A percentile compares a stretch with the other conserved stretches of the same genome.
Conservation (phyloP, 1,139 yeast genomes). For the Candida albicans region DNA sequence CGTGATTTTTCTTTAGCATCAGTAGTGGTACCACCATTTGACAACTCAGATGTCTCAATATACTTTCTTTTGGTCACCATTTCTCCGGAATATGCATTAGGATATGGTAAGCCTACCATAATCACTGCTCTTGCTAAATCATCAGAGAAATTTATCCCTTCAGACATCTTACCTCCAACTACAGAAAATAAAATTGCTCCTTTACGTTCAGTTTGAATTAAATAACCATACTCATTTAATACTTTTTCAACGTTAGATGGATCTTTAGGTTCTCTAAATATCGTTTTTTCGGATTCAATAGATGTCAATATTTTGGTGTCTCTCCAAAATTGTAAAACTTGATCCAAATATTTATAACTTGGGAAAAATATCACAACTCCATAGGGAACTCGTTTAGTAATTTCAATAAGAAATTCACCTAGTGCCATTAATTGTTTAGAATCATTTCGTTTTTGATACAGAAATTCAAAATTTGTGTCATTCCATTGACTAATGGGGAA, state of each 20-base stretch:
- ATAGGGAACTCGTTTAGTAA: constrained; percentile 54
- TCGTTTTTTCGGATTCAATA: constrained; percentile 39
- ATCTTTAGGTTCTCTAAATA: constrained; percentile 59
- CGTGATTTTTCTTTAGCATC: constrained; percentile 49
- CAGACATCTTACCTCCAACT: constrained; percentile 92
- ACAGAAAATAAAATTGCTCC: constrained; percentile 82
- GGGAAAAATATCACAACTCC: constrained; percentile 87
- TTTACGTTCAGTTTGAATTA: constrained; percentile 18
- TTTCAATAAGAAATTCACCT: constrained; percentile 48
- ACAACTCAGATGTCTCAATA: constrained; percentile 49
- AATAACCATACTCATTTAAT: constrained; percentile 50
- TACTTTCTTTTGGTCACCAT: constrained; percentile 69
- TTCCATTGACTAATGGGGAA: constrained; percentile 42
- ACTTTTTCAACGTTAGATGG: constrained; percentile 43
- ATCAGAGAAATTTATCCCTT: constrained; percentile 90
- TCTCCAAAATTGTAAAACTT: constrained; percentile 53
- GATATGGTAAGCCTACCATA: constrained; percentile 89
- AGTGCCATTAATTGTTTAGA: constrained; percentile 47
- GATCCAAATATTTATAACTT: constrained; percentile 70
- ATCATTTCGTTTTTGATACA: constrained; percentile 62
- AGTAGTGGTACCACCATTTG: constrained; percentile 39
- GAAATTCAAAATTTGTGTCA: constrained; percentile 55
- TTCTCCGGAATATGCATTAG: constrained; percentile 83
- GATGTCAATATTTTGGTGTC: constrained; percentile 27
- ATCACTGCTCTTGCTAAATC: constrained; percentile 83